A percentile compares a stretch with the other conserved stretches of the same genome.
phyloP scores from a whole-genome alignment of 148 eudicot species.

The Nyssa sinensis region DNA sequence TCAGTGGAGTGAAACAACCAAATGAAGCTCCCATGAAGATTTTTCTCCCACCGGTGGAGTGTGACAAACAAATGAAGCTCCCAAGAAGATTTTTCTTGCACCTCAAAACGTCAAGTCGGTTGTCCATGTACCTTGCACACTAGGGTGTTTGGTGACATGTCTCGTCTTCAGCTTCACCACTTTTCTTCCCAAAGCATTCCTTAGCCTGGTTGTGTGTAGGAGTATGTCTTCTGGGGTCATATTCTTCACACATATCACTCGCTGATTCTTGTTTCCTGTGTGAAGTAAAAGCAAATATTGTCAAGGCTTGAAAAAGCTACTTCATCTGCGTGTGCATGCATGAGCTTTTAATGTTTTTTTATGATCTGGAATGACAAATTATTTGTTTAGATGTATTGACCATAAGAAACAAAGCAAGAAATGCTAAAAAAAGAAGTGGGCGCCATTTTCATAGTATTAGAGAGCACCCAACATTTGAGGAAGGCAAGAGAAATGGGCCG shows the following conservation, averaged over 20 bases:
- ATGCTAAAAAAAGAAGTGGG: neutral
- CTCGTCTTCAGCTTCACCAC: constrained; percentile 87
- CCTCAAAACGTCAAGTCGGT: constrained; percentile 50
- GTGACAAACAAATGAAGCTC: neutral
- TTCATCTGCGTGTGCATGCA: neutral
- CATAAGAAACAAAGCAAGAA: neutral
- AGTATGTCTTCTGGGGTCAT: constrained; percentile 67
- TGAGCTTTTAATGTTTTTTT: too few relatives aligned
- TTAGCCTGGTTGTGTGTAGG: constrained; percentile 66
- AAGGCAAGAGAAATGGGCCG: neutral
- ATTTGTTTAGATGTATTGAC: neutral
- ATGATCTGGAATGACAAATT: neutral
- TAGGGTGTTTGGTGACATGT: constrained; percentile 75
- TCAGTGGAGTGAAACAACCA: neutral
- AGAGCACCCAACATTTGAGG: neutral
- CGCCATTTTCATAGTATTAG: neutral
- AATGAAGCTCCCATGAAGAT: neutral
- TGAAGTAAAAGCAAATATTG: neutral
- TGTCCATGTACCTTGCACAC: constrained; percentile 97
- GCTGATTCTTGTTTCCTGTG: constrained; percentile 67
- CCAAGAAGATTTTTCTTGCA: neutral
- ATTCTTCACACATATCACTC: constrained; percentile 80
- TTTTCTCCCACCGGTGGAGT: too few relatives aligned
- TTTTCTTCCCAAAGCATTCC: constrained; percentile 85
- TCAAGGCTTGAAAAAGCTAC: neutral